A percentile compares a stretch with the other conserved stretches of the same genome.
These are phyloP conservation scores for Skeletonema costatum DNA, from an alignment of 108 stramenopile genomes.

Conservation along the genomic window DNA sequence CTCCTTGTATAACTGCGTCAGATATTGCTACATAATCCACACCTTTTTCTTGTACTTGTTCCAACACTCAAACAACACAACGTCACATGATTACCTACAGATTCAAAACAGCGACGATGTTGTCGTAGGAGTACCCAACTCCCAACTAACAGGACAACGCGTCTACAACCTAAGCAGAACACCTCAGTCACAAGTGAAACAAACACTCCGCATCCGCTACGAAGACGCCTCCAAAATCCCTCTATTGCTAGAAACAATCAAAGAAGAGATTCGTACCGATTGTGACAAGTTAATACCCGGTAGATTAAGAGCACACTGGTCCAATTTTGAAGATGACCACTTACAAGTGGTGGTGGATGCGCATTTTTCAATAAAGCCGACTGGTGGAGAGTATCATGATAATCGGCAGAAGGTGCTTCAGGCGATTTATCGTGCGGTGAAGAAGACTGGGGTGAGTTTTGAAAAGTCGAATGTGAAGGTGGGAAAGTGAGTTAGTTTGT, in stretches of 20 bases:
- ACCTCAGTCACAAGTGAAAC: slow-evolving; percentile 62
- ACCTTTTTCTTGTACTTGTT: background rate
- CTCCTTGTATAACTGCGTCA: too few species aligned
- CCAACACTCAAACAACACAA: slow-evolving; percentile 30
- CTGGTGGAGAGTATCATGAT: slow-evolving; percentile 62
- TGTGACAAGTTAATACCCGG: slow-evolving; percentile 71
- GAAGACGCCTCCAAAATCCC: slow-evolving; percentile 58
- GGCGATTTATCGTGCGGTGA: slow-evolving; percentile 69
- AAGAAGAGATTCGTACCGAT: slow-evolving; percentile 54
- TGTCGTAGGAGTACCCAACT: slow-evolving; percentile 47
- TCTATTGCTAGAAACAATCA: slow-evolving; percentile 59
- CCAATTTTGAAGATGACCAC: slow-evolving; percentile 53
- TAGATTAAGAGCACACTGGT: slow-evolving; percentile 67
- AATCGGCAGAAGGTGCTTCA: slow-evolving; percentile 62
- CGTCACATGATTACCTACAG: slow-evolving; percentile 39
- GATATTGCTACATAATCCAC: too few species aligned
- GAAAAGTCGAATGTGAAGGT: slow-evolving; percentile 4
- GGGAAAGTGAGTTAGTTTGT: background rate
- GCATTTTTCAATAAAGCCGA: slow-evolving; percentile 59
- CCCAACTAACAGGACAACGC: slow-evolving; percentile 48
- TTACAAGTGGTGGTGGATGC: slow-evolving; percentile 66
- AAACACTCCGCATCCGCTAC: slow-evolving; percentile 58
- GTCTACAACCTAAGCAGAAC: slow-evolving; percentile 68
- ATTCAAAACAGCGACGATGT: slow-evolving; percentile 45
- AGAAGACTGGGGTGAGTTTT: slow-evolving; percentile 59